phyloP scores from a whole-genome alignment of 345 rosid species.

The Eucalyptus sideroxylon region DNA sequence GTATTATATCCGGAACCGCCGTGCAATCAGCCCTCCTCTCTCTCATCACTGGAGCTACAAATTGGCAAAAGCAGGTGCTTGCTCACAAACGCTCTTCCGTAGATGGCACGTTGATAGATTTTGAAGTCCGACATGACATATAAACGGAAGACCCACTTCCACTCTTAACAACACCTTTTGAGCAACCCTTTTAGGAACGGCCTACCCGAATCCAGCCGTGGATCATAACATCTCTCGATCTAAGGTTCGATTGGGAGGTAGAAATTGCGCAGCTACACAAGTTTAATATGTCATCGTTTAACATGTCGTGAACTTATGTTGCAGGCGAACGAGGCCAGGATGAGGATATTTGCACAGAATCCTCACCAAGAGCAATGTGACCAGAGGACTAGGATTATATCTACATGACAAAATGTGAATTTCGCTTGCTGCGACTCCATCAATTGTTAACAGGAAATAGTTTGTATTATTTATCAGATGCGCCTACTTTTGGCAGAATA shows the following conservation, averaged over 20 bases:
- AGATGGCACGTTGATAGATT: neutral
- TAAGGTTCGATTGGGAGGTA: neutral
- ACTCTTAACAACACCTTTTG: neutral
- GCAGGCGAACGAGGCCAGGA: slow-evolving; percentile 22
- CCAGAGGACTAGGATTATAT: neutral
- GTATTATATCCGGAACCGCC: slow-evolving; percentile 12
- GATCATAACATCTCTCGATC: neutral
- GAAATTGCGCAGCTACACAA: neutral
- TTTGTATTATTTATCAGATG: neutral
- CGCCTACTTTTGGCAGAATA: neutral
- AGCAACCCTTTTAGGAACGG: neutral
- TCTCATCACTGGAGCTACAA: neutral
- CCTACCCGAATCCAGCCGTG: neutral
- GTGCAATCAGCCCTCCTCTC: slow-evolving; percentile 10
- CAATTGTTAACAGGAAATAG: neutral
- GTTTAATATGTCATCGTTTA: neutral
- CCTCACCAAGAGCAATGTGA: neutral
- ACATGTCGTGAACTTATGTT: neutral
- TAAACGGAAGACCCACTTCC: neutral
- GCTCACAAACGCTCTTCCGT: neutral
- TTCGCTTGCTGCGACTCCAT: neutral
- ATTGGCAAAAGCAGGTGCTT: slow-evolving; percentile 26
- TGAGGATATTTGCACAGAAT: slow-evolving; percentile 12
- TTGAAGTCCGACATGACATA: neutral
- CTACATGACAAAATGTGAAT: neutral